These are phyloP conservation scores for Paxillus involutus DNA, from an alignment of 768 basidiomycete species.

Conservation along the genomic window DNA sequence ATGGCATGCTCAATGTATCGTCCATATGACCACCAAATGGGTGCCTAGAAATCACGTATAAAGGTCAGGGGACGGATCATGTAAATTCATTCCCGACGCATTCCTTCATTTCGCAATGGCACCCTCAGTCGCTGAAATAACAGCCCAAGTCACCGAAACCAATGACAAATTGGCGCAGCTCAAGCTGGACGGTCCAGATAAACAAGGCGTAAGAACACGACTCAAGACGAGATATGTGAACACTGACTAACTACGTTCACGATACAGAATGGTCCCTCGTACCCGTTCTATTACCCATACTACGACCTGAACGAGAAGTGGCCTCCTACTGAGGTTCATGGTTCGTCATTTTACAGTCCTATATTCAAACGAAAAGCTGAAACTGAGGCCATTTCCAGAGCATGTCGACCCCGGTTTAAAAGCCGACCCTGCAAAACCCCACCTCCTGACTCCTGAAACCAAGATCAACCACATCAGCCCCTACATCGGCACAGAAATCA, in stretches of 20 bases:
- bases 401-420: slow-evolving; percentile 44
- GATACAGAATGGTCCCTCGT: slow-evolving; percentile 39
- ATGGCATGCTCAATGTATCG: slow-evolving; percentile 2
- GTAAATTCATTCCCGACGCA: not conserved
- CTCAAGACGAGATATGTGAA: not conserved
- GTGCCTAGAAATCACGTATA: not conserved
- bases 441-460: slow-evolving; percentile 43
- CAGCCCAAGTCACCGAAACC: not conserved
- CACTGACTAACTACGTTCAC: not conserved
- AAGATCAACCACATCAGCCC: slow-evolving; percentile 43
- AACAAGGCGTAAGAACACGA: not conserved
- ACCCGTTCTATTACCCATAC: slow-evolving; percentile 50
- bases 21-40: too few species aligned
- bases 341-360: not conserved
- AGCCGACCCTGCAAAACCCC: slow-evolving; percentile 51
- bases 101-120: slow-evolving; percentile 6
- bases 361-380: not conserved
- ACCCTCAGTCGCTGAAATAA: slow-evolving; percentile 11
- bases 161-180: slow-evolving; percentile 4
- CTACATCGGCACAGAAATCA: slow-evolving; percentile 51
- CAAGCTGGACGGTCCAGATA: slow-evolving; percentile 2
- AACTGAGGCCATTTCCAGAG: slow-evolving; percentile 27
- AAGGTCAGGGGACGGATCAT: not conserved
- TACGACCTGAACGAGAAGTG: slow-evolving; percentile 50
- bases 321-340: slow-evolving; percentile 41